phyloP scores from a whole-genome alignment of 164 flowering plant species.

The Chimonanthus salicifolius region DNA sequence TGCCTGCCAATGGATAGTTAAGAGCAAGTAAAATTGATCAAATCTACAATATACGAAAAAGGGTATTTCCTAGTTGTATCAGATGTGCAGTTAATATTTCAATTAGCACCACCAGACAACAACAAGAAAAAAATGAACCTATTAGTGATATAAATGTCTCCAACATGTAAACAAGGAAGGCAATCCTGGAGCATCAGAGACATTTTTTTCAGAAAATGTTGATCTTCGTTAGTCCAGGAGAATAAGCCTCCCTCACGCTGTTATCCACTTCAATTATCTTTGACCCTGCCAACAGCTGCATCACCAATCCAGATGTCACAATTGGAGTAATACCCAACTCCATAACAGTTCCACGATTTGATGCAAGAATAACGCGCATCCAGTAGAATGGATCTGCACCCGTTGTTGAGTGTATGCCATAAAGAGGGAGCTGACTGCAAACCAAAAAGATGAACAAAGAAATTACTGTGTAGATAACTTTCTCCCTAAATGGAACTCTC shows the following conservation, averaged over 20 bases:
- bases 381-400: conserved; percentile 57
- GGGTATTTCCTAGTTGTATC: too few relatives aligned
- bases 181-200: too few relatives aligned
- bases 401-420: conserved; percentile 53
- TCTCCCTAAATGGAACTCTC: conserved; percentile 51
- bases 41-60: too few relatives aligned
- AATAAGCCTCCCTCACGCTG: conserved; percentile 32
- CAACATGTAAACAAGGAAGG: too few relatives aligned
- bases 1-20: too few relatives aligned
- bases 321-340: conserved; percentile 58
- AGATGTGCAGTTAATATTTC: too few relatives aligned
- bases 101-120: too few relatives aligned
- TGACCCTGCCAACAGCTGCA: conserved; percentile 54
- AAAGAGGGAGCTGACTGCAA: conserved; percentile 55
- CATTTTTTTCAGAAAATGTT: too few relatives aligned
- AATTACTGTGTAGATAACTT: conserved; percentile 47
- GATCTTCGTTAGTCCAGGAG: too few relatives aligned
- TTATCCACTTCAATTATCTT: conserved; percentile 54
- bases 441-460: conserved; percentile 48
- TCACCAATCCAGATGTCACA: conserved; percentile 51
- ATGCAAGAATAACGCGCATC: conserved; percentile 60
- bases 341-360: conserved; percentile 59
- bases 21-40: too few relatives aligned
- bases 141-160: too few relatives aligned
- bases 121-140: too few relatives aligned